Evolutionary conservation across 2,329 filamentous ascomycete species (phyloP), one percentile per base, ranked within the genome.

Genomic region (Cladosporium oxysporum): DNA sequence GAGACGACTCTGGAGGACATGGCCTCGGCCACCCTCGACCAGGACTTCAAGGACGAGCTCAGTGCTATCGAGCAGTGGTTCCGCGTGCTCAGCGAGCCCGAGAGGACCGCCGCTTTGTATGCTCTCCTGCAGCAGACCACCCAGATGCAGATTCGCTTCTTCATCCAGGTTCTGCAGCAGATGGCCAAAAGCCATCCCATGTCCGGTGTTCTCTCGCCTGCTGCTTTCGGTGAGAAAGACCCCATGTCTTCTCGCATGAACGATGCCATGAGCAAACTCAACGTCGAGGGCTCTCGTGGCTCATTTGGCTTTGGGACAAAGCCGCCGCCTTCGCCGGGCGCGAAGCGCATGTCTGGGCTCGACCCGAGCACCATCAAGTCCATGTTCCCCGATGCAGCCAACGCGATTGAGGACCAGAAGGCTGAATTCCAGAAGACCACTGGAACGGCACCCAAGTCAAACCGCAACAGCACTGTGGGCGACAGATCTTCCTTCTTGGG

Each of bases 11-110:
- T 99, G 75, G 95, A 98, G 80, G 95, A 99, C 78, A 99, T 99
- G 95, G 95, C 95, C 52, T 93, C 94, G 35, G 95, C 95, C 31
- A 98, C 95, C n/a, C 84, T 98, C 64, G 95, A 99, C 77, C 95
- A 99, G 82, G 95, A 99, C 77, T 99, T 99, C 84, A 99, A 99
- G 83, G 95, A 98, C 80, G 95, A 99, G 80, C 87, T 99, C 68
- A 97, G 93, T 77, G 95, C 95, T 72, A 99, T 99, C 76, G 95
- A 99, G 82, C 95, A 99, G 83, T 99, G 95, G 95, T 99, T 99
- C 80, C 90, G 93, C 69, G 95, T 99, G 63, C 83, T 99, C 70
- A 98, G 94, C 76, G 95, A 98, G 81, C 93, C 95, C 31, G 95
- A 99, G 81, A 87, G 95, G 69, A 99, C 95, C 23, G 95, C 95